Percentiles rank a stretch among this genome's conserved stretches.
These are phyloP conservation scores for Tylopilus rubrobrunneus DNA, from an alignment of 768 basidiomycete genomes.

Conservation along the genomic window DNA sequence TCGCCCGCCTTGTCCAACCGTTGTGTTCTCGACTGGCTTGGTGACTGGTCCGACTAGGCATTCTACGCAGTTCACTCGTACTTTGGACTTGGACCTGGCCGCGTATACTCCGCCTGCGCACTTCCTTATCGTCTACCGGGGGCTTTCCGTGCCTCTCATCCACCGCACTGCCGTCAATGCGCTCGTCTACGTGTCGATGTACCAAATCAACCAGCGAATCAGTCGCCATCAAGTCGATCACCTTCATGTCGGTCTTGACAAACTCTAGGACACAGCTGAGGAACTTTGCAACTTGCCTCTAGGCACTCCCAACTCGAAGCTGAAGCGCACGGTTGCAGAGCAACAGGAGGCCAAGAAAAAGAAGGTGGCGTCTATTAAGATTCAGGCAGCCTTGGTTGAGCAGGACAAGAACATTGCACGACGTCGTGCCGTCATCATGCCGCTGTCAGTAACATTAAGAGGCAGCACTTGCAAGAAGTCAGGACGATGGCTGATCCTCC, in stretches of 20 bases:
- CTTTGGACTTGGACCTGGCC: conserved; percentile 86
- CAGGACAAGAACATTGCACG: conserved; percentile 89
- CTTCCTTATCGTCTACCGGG: conserved; percentile 89
- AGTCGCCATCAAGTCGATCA: conserved; percentile 94
- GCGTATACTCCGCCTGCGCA: conserved; percentile 73
- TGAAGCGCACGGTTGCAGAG: conserved; percentile 96
- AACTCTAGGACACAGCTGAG: conserved; percentile 94
- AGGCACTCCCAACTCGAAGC: conserved; percentile 90
- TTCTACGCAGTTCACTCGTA: conserved; percentile 95
- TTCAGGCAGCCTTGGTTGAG: conserved; percentile 88
- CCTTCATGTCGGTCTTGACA: conserved; percentile 96
- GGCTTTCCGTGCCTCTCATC: conserved; percentile 77
- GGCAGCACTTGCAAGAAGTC: conserved; percentile 94
- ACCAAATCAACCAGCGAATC: conserved; percentile 84
- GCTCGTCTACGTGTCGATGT: conserved; percentile 85
- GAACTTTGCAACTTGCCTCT: conserved; percentile 90
- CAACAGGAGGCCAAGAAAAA: conserved; percentile 99
- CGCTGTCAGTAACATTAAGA: conserved; percentile 97
- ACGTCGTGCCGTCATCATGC: conserved; percentile 85
- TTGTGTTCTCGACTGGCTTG: conserved; percentile 99
- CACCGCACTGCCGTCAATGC: conserved; percentile 93
- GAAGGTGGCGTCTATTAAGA: conserved; percentile 93
- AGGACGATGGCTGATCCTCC: conserved; percentile 98
- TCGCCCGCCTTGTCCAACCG: conserved; percentile 98
- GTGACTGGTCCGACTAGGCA: conserved; percentile 98